A percentile compares a stretch with the other conserved stretches of the same genome.
phyloP scores from a whole-genome alignment of 2,329 filamentous ascomycete genomes.

The Nectriaceae sp. region DNA sequence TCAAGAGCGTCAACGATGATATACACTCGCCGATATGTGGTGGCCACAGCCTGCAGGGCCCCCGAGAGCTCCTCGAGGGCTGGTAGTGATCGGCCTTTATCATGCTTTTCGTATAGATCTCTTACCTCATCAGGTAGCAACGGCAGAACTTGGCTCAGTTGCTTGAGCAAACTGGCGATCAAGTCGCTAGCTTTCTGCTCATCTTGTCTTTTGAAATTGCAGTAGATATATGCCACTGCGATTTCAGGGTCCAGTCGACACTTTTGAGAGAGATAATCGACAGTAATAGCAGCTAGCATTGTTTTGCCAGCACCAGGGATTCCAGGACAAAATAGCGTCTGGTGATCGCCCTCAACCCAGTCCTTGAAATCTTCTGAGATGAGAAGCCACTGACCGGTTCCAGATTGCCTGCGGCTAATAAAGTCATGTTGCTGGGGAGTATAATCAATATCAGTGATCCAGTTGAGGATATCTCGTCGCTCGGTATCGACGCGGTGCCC shows the following conservation, averaged over 20 bases:
- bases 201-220: constrained; percentile 30
- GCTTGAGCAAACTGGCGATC: constrained; percentile 33
- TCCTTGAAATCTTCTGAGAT: constrained; percentile 31
- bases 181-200: constrained; percentile 27
- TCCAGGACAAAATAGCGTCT: constrained; percentile 42
- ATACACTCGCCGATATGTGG: not conserved
- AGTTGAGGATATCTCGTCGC: constrained; percentile 26
- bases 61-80: constrained; percentile 3
- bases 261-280: constrained; percentile 12
- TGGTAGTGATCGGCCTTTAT: not conserved
- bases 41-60: not conserved
- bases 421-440: constrained; percentile 38
- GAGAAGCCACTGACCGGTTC: constrained; percentile 46
- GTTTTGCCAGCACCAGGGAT: constrained; percentile 39
- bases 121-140: not conserved
- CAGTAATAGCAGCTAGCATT: constrained; percentile 17
- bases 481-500: too few relatives aligned
- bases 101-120: not conserved
- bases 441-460: constrained; percentile 41
- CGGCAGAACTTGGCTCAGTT: constrained; percentile 26
- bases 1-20: constrained; percentile 6
- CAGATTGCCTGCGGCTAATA: constrained; percentile 31
- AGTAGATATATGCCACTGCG: constrained; percentile 35
- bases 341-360: constrained; percentile 26
- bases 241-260: constrained; percentile 9